These are phyloP conservation scores for Babesia sp. DNA, from an alignment of 169 alveolate genomes.

Conservation along the genomic window DNA sequence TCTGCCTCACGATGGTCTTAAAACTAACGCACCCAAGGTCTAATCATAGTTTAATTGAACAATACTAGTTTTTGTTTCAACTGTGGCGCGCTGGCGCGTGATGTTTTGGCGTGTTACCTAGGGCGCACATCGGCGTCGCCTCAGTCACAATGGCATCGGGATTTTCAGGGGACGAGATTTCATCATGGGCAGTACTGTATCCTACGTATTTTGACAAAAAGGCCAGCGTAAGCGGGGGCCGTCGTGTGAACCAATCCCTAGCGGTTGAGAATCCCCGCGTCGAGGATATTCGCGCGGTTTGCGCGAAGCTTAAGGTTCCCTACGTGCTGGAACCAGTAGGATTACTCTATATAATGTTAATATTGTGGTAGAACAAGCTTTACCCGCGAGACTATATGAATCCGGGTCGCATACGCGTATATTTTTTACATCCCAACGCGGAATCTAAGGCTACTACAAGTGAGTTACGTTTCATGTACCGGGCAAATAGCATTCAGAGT, in stretches of 20 bases:
- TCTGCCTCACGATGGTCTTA: neutral
- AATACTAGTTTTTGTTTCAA: neutral
- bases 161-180: slow-evolving; percentile 5
- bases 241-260: slow-evolving; percentile 61
- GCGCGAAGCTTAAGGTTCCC: slow-evolving; percentile 70
- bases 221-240: slow-evolving; percentile 71
- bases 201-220: slow-evolving; percentile 76
- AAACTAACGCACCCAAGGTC: neutral
- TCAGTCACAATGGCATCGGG: slow-evolving; percentile 29
- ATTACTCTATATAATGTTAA: neutral
- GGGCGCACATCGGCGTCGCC: neutral
- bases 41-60: neutral
- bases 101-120: neutral
- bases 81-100: neutral
- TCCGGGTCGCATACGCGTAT: slow-evolving; percentile 74
- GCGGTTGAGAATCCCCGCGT: slow-evolving; percentile 73
- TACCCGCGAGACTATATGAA: slow-evolving; percentile 75
- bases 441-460: slow-evolving; percentile 36
- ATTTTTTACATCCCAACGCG: slow-evolving; percentile 37
- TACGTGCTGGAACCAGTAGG: slow-evolving; percentile 65
- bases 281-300: slow-evolving; percentile 73
- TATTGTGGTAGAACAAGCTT: slow-evolving; percentile 43
- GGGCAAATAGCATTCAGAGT: slow-evolving; percentile 9
- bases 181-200: slow-evolving; percentile 67
- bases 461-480: neutral